phyloP scores from a whole-genome alignment of 148 eudicot species.

The Dysphania ambrosioides region DNA sequence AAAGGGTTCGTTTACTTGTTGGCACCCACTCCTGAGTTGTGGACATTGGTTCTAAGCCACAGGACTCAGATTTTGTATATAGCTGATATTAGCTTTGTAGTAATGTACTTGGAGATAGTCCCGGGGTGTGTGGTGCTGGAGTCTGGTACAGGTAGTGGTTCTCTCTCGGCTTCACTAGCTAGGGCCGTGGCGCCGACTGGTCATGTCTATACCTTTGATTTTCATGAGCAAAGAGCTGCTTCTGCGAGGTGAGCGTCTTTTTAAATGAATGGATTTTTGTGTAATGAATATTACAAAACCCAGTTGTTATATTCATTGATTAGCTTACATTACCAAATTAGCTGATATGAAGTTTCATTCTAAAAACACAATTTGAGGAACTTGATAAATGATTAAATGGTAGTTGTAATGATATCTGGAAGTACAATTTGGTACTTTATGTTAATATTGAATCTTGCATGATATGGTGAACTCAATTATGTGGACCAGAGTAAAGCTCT shows the following conservation, averaged over 20 bases:
- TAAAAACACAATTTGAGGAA: not conserved
- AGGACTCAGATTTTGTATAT: slow-evolving; percentile 88
- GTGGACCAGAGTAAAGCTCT: not conserved
- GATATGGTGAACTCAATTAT: not conserved
- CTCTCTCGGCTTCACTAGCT: slow-evolving; percentile 75
- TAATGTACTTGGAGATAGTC: slow-evolving; percentile 79
- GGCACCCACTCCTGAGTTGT: slow-evolving; percentile 93
- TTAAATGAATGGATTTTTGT: not conserved
- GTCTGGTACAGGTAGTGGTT: slow-evolving; percentile 94
- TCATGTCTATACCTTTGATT: slow-evolving; percentile 86
- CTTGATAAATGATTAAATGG: not conserved
- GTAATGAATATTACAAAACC: not conserved
- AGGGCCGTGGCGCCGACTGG: slow-evolving; percentile 81
- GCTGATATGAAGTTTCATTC: not conserved
- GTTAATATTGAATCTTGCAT: not conserved
- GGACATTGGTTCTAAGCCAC: slow-evolving; percentile 92
- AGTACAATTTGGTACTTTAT: not conserved
- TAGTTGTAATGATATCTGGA: not conserved
- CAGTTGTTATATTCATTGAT: not conserved
- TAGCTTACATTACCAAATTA: too few relatives aligned
- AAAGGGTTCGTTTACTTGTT: slow-evolving; percentile 80
- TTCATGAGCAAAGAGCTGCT: slow-evolving; percentile 85
- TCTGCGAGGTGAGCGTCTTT: slow-evolving; percentile 61
- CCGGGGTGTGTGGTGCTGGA: slow-evolving; percentile 84
- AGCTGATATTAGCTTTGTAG: slow-evolving; percentile 83